Percentiles rank a stretch among this genome's conserved stretches.
phyloP scores from a whole-genome alignment of 208 protist genomes.

The Wallacemonas sp. region DNA sequence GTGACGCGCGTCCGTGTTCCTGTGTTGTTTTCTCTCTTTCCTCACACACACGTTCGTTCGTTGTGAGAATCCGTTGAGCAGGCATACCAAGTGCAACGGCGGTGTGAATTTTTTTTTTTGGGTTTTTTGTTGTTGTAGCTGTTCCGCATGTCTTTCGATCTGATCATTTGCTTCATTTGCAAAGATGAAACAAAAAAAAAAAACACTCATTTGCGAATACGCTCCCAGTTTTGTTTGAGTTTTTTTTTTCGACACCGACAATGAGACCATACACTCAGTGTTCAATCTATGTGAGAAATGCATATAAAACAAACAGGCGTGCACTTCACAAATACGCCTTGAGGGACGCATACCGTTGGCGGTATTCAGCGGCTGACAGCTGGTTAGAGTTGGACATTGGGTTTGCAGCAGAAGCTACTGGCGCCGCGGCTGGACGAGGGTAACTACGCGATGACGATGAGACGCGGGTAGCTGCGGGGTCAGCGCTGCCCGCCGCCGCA shows the following conservation, averaged over 20 bases:
- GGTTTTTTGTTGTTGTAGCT: slow-evolving; percentile 8
- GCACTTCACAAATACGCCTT: slow-evolving; percentile 13
- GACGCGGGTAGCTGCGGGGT: too few species aligned
- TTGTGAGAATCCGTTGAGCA: background rate
- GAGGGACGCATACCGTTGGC: slow-evolving; percentile 30
- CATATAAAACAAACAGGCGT: background rate
- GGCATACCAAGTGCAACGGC: background rate
- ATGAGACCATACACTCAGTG: too few species aligned
- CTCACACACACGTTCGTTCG: background rate
- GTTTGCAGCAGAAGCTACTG: background rate
- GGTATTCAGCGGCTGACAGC: slow-evolving; percentile 27
- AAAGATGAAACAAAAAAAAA: slow-evolving; percentile 18
- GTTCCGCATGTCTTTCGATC: background rate
- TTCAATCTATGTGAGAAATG: slow-evolving; percentile 10
- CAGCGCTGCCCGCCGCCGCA: background rate
- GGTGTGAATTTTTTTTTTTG: background rate
- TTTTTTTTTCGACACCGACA: too few species aligned
- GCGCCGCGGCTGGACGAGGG: too few species aligned
- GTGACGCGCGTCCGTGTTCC: too few species aligned
- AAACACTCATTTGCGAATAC: too few species aligned
- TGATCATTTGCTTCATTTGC: slow-evolving; percentile 1
- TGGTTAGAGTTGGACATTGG: too few species aligned
- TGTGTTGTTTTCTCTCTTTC: background rate
- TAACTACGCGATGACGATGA: too few species aligned
- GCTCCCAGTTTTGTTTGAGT: too few species aligned